Evolutionary conservation across 1,139 yeast genomes (phyloP), one percentile per base, ranked within the genome.

Genomic region (Yamadazyma songkhlaensis): DNA sequence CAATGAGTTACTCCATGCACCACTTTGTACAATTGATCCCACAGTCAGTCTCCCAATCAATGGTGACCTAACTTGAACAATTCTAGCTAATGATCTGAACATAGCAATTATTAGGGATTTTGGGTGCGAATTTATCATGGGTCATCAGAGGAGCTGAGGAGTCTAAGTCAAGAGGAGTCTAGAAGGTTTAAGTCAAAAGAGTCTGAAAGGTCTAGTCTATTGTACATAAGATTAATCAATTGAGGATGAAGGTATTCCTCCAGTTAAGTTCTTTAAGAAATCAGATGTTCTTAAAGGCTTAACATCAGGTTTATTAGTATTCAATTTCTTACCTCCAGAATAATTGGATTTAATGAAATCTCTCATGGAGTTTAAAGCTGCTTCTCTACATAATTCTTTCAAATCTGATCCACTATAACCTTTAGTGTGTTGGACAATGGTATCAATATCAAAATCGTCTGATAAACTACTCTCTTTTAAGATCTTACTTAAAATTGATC

Each of bases 341-440:
- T 64, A 65, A 49, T 70, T 68, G 32, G 55, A 57, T 45, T 79
- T 71, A 35, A 90, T 85, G 54, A 79, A 88, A 56, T 90, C 97
- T 49, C 96, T 73, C 56, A 92, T 90, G 0, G 97, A 89, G 45
- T 74, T 75, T 65, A 90, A 78, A 1, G 96, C 97, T 0, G 98
- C 98, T 52, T 88, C 95, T 42, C 98, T 76, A 56, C 96, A 88
- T 38, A 88, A 67, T 55, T 92, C 98, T 49, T 87, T 82, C 51
- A 92, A 72, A 53, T 92, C 98, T 6, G 96, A 85, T 1, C 98
- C 98, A 50, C 95, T 85, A 56, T 77, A 70, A 1, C 96, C 96
- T 11, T 74, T 76, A 1, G 97, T 86, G 36, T 72, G 61, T 6
- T 58, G 55, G 2, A 86, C 90, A 12, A 92, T 68, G 5, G 64